Percentiles rank a stretch among this genome's conserved stretches.
phyloP scores from a whole-genome alignment of 257 asterid genomes.

The Przewalskia tangutica region DNA sequence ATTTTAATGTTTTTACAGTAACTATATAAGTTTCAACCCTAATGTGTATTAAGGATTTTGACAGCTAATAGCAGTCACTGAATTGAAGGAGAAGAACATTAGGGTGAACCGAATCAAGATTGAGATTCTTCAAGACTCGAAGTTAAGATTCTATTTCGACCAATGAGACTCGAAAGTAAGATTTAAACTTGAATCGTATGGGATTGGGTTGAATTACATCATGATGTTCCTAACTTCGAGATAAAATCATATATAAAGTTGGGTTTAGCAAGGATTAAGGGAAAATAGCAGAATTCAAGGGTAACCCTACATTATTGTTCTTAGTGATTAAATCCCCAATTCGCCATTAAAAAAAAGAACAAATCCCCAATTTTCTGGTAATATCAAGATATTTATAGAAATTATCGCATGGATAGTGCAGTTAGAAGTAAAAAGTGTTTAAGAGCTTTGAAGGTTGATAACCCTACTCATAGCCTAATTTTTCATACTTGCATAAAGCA shows the following conservation, averaged over 20 bases:
- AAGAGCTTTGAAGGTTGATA: not conserved
- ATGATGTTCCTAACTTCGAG: not conserved
- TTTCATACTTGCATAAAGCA: not conserved
- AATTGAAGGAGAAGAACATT: not conserved
- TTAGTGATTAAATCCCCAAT: not conserved
- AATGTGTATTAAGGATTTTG: not conserved
- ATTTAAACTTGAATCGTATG: not conserved
- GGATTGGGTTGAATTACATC: not conserved
- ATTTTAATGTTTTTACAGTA: not conserved
- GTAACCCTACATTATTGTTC: not conserved
- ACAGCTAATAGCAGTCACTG: not conserved
- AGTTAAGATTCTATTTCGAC: not conserved
- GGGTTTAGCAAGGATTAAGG: not conserved
- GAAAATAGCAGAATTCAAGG: not conserved
- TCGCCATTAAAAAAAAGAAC: not conserved
- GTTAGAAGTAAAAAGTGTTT: not conserved
- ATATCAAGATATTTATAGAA: not conserved
- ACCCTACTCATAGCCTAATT: not conserved
- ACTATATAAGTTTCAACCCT: not conserved
- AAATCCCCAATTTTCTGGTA: not conserved
- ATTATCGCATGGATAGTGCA: not conserved
- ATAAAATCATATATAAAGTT: not conserved
- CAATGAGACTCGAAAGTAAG: not conserved
- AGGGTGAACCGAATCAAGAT: not conserved
- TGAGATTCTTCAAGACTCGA: not conserved